Base-by-base conservation (phyloP, 768 basidiomycete species). In the Hericium coralloides region DNA sequence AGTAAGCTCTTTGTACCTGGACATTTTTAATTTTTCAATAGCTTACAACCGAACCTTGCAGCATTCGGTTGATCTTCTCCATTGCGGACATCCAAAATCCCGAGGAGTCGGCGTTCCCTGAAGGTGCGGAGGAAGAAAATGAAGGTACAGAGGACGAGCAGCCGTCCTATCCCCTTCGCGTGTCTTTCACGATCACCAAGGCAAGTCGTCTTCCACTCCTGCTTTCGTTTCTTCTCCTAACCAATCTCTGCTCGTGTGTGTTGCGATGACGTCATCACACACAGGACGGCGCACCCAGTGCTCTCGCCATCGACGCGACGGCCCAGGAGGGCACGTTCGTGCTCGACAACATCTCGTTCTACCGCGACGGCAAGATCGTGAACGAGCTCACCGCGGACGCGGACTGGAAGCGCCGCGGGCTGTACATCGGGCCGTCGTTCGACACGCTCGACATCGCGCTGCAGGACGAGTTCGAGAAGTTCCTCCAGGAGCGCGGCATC, bases 391-490 rank as follows among this genome's bases (percentile, higher is more conserved):
- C 84, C 12, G 85, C 90, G 7, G 93, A 98, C 61, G 87, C 89
- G 8, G 94, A 98, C 73, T 98, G 91, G 92, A 89, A 87, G 69
- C 83, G 95, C 49, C 82, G 94, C 18, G 92, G 89, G 2, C 73
- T 89, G 61, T 98, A 97, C 77, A 84, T 95, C 67, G 95, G 95
- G 1, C 95, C 55, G 48, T 70, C 91, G 83, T 98, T 97, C 65
- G 91, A 94, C 58, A 89, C 92, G 50, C 84, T 98, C 47, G 95
- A 98, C 66, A 78, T 85, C 45, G 68, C 72, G 1, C 83, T 99
- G 17, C 95, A 98, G 72, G 87, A 93, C 62, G 89, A 92, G 69
- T 93, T 98, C 68, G 92, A 95, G 67, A 80, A 81, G 67, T 98
- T 79, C 80, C 73, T 99, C 56, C 79, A 83, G 61, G 95, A 98